Percentiles rank a stretch among this genome's conserved stretches.
These are phyloP conservation scores for Fereydounia khargensis DNA, from an alignment of 1,284 basidiomycete genomes.

Conservation along the genomic window DNA sequence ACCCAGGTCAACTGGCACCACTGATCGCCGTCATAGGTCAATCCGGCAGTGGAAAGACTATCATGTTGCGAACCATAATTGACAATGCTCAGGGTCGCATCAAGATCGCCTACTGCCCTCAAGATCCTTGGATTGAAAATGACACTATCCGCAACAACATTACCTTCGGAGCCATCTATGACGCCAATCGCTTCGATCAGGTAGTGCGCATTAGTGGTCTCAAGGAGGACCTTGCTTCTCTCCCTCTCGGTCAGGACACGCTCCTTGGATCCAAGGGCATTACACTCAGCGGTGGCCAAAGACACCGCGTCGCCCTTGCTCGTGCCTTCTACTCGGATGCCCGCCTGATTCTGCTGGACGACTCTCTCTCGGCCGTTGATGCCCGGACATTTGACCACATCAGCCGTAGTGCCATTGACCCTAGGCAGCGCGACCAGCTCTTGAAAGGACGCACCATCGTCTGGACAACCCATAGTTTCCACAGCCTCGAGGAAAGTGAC, in stretches of 20 bases:
- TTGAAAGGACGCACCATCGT: slow-evolving; percentile 1
- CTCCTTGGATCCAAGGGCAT: slow-evolving; percentile 85
- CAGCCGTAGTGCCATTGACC: slow-evolving; percentile 17
- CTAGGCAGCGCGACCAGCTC: no score
- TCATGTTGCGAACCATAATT: slow-evolving; percentile 9
- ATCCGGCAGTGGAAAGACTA: slow-evolving; percentile 69
- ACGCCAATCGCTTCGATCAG: slow-evolving; percentile 74
- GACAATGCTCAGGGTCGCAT: slow-evolving; percentile 6
- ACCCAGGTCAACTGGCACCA: slow-evolving; percentile 71
- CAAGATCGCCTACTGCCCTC: slow-evolving; percentile 2
- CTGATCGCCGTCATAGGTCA: slow-evolving; percentile 76
- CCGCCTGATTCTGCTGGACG: slow-evolving; percentile 80
- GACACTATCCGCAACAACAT: slow-evolving; percentile 77
- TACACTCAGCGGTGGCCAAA: slow-evolving; percentile 76
- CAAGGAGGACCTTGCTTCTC: slow-evolving; percentile 74
- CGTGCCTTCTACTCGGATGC: slow-evolving; percentile 80
- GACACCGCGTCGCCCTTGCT: slow-evolving; percentile 73
- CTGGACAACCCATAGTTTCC: not conserved
- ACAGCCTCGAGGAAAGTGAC: no score
- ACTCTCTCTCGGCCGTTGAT: slow-evolving; percentile 65
- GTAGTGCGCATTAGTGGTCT: slow-evolving; percentile 73
- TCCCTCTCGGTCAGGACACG: slow-evolving; percentile 77
- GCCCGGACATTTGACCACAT: slow-evolving; percentile 84
- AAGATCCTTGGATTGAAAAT: slow-evolving; percentile 7
- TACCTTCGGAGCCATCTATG: slow-evolving; percentile 76